Evolutionary conservation across 495 filamentous ascomycete genomes (phyloP), one percentile per base, ranked within the genome.

Genomic region (Bacidia gigantensis): DNA sequence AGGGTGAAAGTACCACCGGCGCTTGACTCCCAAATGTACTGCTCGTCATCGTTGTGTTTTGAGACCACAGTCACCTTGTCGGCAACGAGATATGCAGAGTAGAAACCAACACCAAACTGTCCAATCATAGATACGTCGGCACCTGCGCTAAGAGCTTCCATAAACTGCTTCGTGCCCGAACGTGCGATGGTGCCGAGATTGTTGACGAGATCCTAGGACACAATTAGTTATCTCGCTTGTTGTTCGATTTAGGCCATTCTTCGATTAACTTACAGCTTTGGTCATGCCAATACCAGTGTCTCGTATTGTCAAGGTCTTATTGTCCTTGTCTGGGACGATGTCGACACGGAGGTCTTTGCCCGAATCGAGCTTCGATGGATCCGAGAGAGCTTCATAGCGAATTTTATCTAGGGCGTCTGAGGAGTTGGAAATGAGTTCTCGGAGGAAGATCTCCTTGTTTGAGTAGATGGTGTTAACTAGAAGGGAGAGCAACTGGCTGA

Each of bases 401-500:
- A 98, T 96, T 84, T 98, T 98, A 82, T 98, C 92, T 58, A 98
- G 80, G 54, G 92, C 92, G 83, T 98, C 92, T 60, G 90, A 96
- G 64, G 81, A 80, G 76, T 98, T 98, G 71, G 92, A 97, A 61
- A 98, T 85, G 61, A 98, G 69, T 71, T 98, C 92, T 81, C 92
- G 78, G 60, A 98, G 74, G 82, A 97, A 98, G 71, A 98, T 98
- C 75, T 96, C 92, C 81, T 98, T 98, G 80, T 98, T 98, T 58
- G 89, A 95, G 82, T 98, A 98, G 75, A 98, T 92, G 55, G 92
- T 97, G 84, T 98, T 98, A 77, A 98, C 97, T 73, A 98, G 97
- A 65, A 98, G 82, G 56, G 84, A 88, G 65, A 98, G 85, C 50
- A 98, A 86, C 87, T 98, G 92, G 82, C 88, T 95, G 71, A 97